Evolutionary conservation across 306 rosid species (phyloP), one percentile per base, ranked within the genome.

Genomic region (Erythrophleum fordii): DNA sequence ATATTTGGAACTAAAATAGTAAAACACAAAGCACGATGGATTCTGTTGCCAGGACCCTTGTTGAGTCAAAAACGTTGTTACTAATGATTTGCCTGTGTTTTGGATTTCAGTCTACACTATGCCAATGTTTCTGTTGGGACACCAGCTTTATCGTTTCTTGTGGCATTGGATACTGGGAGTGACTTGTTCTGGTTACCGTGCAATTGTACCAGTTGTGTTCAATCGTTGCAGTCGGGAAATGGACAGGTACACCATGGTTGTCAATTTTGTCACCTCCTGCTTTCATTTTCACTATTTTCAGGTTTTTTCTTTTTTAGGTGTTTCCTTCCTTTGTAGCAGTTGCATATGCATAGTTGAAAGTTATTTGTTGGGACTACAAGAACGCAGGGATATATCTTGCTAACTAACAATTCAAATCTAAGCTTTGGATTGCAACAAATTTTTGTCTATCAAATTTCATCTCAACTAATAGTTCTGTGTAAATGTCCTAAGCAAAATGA

Each of bases 91-190:
- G 0, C 18, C 3, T 48, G 37, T 55, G 42, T 26, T 56, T 79
- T 72, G 75, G 2, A 52, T 86, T 88, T 76, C 98, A 96, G 99
- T 87, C 89, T 96, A 88, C 92, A 92, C 69, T 96, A 93, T 78
- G 98, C 97, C 52, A 90, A 93, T 84, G 83, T 96, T 46, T 89
- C 97, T 22, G 90, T 96, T 49, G 99, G 99, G 82, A 92, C 98
- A 12, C 99, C 99, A 14, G 77, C 78, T 12, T 67, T 85, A 69
- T 88, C 88, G 6, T 96, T 88, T 77, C 41, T 93, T 52, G 99
- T 96, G 89, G 99, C 98, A 55, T 87, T 96, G 80, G 99, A 96
- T 81, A 96, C 99, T 0, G 99, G 99, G 2, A 96, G 99, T 73
- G 93, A 96, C 86, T 83, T 92, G 81, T 87, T 93, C 86, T 96